Percentiles rank a stretch among this genome's conserved stretches.
Conservation (phyloP, 768 basidiomycete genomes). For the Boletellus ananas region DNA sequence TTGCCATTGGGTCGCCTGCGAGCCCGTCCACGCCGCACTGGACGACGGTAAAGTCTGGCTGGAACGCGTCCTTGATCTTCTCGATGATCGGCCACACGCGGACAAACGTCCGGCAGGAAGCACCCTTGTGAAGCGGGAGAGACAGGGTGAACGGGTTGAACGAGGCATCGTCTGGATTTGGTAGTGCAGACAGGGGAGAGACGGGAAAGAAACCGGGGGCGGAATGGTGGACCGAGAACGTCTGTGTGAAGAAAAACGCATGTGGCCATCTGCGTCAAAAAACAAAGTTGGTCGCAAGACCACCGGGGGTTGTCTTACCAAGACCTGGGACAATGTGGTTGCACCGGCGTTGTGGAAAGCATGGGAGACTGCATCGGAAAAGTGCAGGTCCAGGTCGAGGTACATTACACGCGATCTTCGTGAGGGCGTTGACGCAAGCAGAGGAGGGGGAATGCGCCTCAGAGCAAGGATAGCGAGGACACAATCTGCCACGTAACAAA, state of each 20-base stretch:
- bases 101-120: constrained; percentile 58
- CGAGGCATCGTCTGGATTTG: constrained; percentile 31
- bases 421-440: constrained; percentile 10
- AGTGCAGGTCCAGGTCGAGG: constrained; percentile 90
- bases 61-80: constrained; percentile 52
- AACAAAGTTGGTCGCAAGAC: neutral
- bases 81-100: constrained; percentile 66
- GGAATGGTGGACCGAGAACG: constrained; percentile 81
- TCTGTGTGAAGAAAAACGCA: constrained; percentile 39
- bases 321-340: constrained; percentile 39
- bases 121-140: constrained; percentile 71
- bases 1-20: constrained; percentile 75
- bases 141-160: constrained; percentile 71
- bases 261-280: neutral
- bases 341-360: constrained; percentile 54
- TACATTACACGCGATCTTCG: constrained; percentile 73
- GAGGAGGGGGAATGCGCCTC: constrained; percentile 35
- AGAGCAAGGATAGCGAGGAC: constrained; percentile 77
- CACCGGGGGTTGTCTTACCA: constrained; percentile 34
- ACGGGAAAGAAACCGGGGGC: constrained; percentile 82
- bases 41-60: constrained; percentile 74
- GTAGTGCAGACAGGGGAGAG: constrained; percentile 48
- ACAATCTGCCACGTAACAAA: constrained; percentile 92
- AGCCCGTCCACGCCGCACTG: constrained; percentile 89
- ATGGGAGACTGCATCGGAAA: constrained; percentile 82